These are phyloP conservation scores for Flagelloscypha sp. DNA, from an alignment of 768 basidiomycete genomes.

Conservation along the genomic window DNA sequence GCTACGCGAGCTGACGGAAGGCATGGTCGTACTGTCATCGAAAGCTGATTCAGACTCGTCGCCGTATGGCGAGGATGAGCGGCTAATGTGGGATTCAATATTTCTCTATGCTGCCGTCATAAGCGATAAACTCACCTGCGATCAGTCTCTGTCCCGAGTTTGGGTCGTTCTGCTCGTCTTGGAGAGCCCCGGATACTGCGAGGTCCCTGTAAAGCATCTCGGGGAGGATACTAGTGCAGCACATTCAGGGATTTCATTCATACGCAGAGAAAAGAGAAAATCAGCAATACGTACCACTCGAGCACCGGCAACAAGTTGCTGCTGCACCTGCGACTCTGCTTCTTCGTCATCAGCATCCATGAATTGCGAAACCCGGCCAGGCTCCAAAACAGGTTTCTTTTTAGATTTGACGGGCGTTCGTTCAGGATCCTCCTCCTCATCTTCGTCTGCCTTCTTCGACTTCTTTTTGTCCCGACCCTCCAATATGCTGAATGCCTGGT, in stretches of 20 bases:
- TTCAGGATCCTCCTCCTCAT: slow-evolving; percentile 39
- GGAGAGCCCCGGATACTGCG: slow-evolving; percentile 67
- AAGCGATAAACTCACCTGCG: too few relatives aligned
- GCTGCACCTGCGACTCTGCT: slow-evolving; percentile 81
- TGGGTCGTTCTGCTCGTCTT: slow-evolving; percentile 42
- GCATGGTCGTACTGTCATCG: slow-evolving; percentile 47
- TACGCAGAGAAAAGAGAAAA: background rate
- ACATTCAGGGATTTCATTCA: slow-evolving; percentile 1
- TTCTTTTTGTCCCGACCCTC: slow-evolving; percentile 54
- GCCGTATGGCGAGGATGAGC: slow-evolving; percentile 34
- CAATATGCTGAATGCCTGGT: slow-evolving; percentile 76
- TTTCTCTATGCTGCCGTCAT: too few relatives aligned
- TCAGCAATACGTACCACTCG: slow-evolving; percentile 44
- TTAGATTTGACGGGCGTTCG: slow-evolving; percentile 52
- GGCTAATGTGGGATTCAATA: too few relatives aligned
- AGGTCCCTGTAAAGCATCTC: slow-evolving; percentile 51
- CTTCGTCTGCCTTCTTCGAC: slow-evolving; percentile 16
- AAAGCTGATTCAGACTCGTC: too few relatives aligned
- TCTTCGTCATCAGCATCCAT: slow-evolving; percentile 84
- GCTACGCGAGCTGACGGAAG: slow-evolving; percentile 43
- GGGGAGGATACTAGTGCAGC: slow-evolving; percentile 52
- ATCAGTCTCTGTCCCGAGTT: slow-evolving; percentile 30
- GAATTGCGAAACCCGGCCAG: slow-evolving; percentile 68
- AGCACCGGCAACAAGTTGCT: slow-evolving; percentile 69
- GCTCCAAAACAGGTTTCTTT: slow-evolving; percentile 32